phyloP scores from a whole-genome alignment of 176 grass and related monocot species.

The Avena sativa region DNA sequence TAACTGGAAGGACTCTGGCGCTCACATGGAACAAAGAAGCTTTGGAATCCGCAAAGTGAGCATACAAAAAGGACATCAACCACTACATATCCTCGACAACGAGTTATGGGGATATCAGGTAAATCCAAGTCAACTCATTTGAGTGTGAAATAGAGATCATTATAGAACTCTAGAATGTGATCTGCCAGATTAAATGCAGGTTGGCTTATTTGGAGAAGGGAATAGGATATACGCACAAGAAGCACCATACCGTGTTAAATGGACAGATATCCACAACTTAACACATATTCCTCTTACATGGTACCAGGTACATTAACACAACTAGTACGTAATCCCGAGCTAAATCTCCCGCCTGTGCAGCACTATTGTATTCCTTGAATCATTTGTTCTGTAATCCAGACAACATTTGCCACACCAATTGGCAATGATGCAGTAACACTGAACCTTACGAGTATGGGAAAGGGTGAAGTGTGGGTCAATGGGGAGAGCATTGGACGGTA shows the following conservation, averaged over 20 bases:
- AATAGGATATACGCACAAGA: slow-evolving; percentile 54
- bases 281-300: slow-evolving; percentile 59
- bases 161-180: background rate
- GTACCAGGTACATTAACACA: slow-evolving; percentile 69
- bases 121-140: slow-evolving; percentile 36
- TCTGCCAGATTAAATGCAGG: slow-evolving; percentile 55
- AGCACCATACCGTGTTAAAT: slow-evolving; percentile 50
- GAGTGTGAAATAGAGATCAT: background rate
- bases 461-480: slow-evolving; percentile 88
- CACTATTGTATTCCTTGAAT: background rate
- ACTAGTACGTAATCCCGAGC: background rate
- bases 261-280: slow-evolving; percentile 57
- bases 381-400: slow-evolving; percentile 54
- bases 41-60: slow-evolving; percentile 65
- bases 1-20: slow-evolving; percentile 68
- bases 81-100: slow-evolving; percentile 54
- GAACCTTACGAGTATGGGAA: slow-evolving; percentile 87
- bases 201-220: slow-evolving; percentile 71
- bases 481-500: slow-evolving; percentile 92
- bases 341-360: background rate
- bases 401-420: slow-evolving; percentile 65
- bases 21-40: slow-evolving; percentile 70
- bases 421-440: slow-evolving; percentile 67
- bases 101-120: slow-evolving; percentile 79
- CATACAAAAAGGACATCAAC: slow-evolving; percentile 47